phyloP scores from a whole-genome alignment of 768 basidiomycete genomes.

The Dictyophora rubrovolvata region DNA sequence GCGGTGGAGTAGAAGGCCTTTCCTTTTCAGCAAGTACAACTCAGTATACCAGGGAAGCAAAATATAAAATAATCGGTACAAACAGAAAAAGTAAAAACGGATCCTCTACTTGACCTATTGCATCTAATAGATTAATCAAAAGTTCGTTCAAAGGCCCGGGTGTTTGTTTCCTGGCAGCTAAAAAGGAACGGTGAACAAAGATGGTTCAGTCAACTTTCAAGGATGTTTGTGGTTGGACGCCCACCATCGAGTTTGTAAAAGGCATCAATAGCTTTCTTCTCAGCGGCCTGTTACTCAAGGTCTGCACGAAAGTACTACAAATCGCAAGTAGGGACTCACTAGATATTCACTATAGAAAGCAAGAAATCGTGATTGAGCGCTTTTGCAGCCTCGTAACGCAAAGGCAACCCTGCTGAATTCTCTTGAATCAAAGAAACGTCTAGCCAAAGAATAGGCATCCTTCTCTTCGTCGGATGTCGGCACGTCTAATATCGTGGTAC shows the following conservation, averaged over 20 bases:
- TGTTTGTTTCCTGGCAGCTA: slow-evolving; percentile 64
- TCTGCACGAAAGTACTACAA: slow-evolving; percentile 6
- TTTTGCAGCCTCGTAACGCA: slow-evolving; percentile 52
- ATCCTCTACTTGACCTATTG: slow-evolving; percentile 50
- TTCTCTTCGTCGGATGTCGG: slow-evolving; percentile 39
- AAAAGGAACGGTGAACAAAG: slow-evolving; percentile 5
- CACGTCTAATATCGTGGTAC: neutral
- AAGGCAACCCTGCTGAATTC: slow-evolving; percentile 70
- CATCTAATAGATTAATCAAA: slow-evolving; percentile 47
- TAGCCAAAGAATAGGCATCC: slow-evolving; percentile 64
- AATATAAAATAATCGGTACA: slow-evolving; percentile 18
- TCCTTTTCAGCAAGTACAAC: slow-evolving; percentile 35
- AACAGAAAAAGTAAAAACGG: slow-evolving; percentile 83
- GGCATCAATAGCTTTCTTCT: slow-evolving; percentile 70
- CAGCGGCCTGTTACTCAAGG: slow-evolving; percentile 49
- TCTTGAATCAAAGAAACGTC: slow-evolving; percentile 61
- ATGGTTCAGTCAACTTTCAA: neutral
- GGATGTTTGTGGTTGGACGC: slow-evolving; percentile 16
- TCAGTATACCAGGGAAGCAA: slow-evolving; percentile 1
- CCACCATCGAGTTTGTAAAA: slow-evolving; percentile 78
- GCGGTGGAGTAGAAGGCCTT: slow-evolving; percentile 73
- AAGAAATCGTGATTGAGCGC: slow-evolving; percentile 67
- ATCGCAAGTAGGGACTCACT: slow-evolving; percentile 38
- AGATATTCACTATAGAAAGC: slow-evolving; percentile 74
- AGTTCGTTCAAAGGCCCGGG: slow-evolving; percentile 53